phyloP scores from a whole-genome alignment of 345 rosid species.

The Lepidium sativum region DNA sequence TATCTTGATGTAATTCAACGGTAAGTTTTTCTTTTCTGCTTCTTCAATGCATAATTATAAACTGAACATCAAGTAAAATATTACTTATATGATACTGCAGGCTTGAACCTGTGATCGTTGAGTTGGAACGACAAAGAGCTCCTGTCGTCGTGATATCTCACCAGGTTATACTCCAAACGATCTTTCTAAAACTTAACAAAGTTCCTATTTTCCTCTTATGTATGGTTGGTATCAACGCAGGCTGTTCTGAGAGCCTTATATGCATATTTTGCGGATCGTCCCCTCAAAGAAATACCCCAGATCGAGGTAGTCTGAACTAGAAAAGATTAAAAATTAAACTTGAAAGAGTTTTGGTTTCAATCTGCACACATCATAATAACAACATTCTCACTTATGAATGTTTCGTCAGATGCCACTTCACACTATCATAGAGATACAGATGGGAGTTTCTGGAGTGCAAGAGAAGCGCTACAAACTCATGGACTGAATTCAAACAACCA shows the following conservation, averaged over 20 bases:
- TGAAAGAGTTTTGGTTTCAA: not conserved
- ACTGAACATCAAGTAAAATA: not conserved
- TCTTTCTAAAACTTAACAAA: not conserved
- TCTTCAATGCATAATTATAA: not conserved
- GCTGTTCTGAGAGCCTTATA: slow-evolving; percentile 99
- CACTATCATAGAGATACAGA: slow-evolving; percentile 96
- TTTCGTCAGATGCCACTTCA: slow-evolving; percentile 82
- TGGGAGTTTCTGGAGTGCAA: slow-evolving; percentile 99
- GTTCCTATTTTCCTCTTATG: not conserved
- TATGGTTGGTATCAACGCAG: slow-evolving; percentile 27
- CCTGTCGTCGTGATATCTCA: slow-evolving; percentile 97
- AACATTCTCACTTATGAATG: not conserved
- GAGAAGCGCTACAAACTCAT: slow-evolving; percentile 98
- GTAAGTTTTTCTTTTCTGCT: slow-evolving; percentile 25
- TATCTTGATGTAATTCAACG: slow-evolving; percentile 99
- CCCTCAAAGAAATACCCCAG: slow-evolving; percentile 92
- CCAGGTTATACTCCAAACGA: slow-evolving; percentile 53
- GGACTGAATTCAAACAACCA: slow-evolving; percentile 41
- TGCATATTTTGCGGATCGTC: slow-evolving; percentile 97
- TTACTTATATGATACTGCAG: slow-evolving; percentile 36
- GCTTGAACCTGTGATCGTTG: slow-evolving; percentile 97
- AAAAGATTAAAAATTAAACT: not conserved
- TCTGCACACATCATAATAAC: not conserved
- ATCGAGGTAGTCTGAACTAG: slow-evolving; percentile 57
- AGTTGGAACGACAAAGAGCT: slow-evolving; percentile 95